Percentiles rank a stretch among this genome's conserved stretches.
Conservation (phyloP, 306 rosid species). For the Cajanus cajan region DNA sequence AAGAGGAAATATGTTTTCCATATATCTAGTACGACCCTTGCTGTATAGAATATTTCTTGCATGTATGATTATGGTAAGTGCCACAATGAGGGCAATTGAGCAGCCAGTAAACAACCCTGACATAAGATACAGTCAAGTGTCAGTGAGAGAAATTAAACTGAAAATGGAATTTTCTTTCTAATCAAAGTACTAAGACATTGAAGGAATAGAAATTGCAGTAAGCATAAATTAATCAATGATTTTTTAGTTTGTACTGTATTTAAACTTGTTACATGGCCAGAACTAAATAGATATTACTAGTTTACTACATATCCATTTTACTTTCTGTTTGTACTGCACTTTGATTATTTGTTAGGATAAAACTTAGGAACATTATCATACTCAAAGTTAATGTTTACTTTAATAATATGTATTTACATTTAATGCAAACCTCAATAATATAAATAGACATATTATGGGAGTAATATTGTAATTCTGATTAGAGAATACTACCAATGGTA, state of each 20-base stretch:
- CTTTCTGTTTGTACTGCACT: background rate
- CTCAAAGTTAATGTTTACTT: too few species aligned
- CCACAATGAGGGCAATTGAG: constrained; percentile 34
- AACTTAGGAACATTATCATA: too few species aligned
- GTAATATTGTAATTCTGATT: too few species aligned
- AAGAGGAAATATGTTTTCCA: constrained; percentile 63
- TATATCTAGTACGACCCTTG: constrained; percentile 26
- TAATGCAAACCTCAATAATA: too few species aligned
- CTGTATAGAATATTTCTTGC: constrained; percentile 51
- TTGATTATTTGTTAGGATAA: too few species aligned
- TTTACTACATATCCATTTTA: background rate
- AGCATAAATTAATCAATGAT: background rate
- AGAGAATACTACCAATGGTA: too few species aligned
- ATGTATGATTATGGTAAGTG: constrained; percentile 50
- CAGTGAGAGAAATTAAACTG: background rate
- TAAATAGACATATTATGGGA: too few species aligned
- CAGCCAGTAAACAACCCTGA: constrained; percentile 35
- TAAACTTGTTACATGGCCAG: background rate
- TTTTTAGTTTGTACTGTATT: background rate
- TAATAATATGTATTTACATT: too few species aligned
- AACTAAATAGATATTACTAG: background rate
- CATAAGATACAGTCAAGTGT: background rate
- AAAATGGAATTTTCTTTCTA: background rate
- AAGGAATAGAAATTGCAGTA: constrained; percentile 7
- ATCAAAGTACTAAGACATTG: background rate